phyloP scores from a whole-genome alignment of 768 basidiomycete species.

The Boletus rubropictus region DNA sequence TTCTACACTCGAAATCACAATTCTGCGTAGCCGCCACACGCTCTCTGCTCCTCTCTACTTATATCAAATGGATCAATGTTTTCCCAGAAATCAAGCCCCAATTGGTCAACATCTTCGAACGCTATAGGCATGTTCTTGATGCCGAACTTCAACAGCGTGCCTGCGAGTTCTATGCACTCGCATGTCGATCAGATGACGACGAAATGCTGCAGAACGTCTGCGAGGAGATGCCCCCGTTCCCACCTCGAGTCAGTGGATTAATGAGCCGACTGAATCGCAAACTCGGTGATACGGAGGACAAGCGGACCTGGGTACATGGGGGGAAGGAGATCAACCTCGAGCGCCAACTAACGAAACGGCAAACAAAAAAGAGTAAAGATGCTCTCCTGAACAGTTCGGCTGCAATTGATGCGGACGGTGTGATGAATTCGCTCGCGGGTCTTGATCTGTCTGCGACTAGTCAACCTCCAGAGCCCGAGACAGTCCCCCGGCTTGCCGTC shows the following conservation, averaged over 20 bases:
- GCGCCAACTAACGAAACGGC: slow-evolving; percentile 54
- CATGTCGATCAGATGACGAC: slow-evolving; percentile 81
- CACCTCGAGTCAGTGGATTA: slow-evolving; percentile 87
- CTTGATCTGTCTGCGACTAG: slow-evolving; percentile 54
- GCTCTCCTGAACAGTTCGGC: slow-evolving; percentile 34
- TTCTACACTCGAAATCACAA: slow-evolving; percentile 91
- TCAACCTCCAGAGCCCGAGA: slow-evolving; percentile 15
- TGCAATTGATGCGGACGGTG: slow-evolving; percentile 42
- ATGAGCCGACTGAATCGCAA: slow-evolving; percentile 84
- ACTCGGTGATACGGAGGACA: slow-evolving; percentile 89
- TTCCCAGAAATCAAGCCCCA: slow-evolving; percentile 98
- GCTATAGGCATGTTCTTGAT: slow-evolving; percentile 95
- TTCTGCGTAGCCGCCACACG: slow-evolving; percentile 90
- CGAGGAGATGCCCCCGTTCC: slow-evolving; percentile 99
- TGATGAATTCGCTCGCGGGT: slow-evolving; percentile 75
- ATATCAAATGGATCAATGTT: slow-evolving; percentile 99
- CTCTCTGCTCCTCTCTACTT: slow-evolving; percentile 89
- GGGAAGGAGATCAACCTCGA: slow-evolving; percentile 91
- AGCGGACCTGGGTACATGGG: slow-evolving; percentile 91
- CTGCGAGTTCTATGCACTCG: slow-evolving; percentile 92
- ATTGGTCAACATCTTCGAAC: slow-evolving; percentile 90
- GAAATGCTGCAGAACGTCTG: slow-evolving; percentile 91
- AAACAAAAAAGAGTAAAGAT: slow-evolving; percentile 34
- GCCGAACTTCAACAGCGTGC: slow-evolving; percentile 97
- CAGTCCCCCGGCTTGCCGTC: slow-evolving; percentile 49